Base-by-base conservation (phyloP, 805 yeast species). In the Lachancea lanzarotensis region DNA sequence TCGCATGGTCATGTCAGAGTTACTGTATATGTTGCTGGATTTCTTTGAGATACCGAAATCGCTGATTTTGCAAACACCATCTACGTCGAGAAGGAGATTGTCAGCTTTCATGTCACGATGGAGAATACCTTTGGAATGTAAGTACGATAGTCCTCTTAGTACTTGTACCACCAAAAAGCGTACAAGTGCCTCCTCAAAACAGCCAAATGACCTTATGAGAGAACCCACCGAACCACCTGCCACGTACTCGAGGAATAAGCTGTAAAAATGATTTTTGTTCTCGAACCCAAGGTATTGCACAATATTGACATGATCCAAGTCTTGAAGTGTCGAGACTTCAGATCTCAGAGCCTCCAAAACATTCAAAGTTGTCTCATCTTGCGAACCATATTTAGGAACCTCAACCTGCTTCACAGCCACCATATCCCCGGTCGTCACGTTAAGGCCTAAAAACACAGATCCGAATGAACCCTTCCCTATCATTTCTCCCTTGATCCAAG, bases 401-500 rank as follows among this genome's bases (percentile, higher is more conserved):
- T 76, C 81, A 2, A 91, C 96, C 65, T 93, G 98, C 60, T 93
- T 93, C 2, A 93, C 98, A 0, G 99, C 99, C 69, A 93, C 84
- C 95, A 93, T 89, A 57, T 93, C 99, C 44, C 98, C 98, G 0
- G 96, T 88, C 1, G 98, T 93, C 15, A 89, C 90, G 63, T 93
- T 93, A 58, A 93, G 73, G 1, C 96, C 97, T 45, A 93, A 71
- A 59, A 75, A 91, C 1, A 93, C 99, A 31, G 86, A 82, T 9
- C 98, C 99, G 70, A 90, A 93, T 1, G 97, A 90, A 0, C 99
- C 99, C 47, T 87, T 79, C 0, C 99, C 99, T 46, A 93, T 88
- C 50, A 93, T 71, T 58, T 90, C 97, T 73, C 99, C 99, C 60
- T 88, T 88, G 40, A 95, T 84, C 99, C 99, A 93, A 0, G 95